A percentile compares a stretch with the other conserved stretches of the same genome.
phyloP scores from a whole-genome alignment of 371 early-diverging fungal genomes.

The Nematocida homosporus region DNA sequence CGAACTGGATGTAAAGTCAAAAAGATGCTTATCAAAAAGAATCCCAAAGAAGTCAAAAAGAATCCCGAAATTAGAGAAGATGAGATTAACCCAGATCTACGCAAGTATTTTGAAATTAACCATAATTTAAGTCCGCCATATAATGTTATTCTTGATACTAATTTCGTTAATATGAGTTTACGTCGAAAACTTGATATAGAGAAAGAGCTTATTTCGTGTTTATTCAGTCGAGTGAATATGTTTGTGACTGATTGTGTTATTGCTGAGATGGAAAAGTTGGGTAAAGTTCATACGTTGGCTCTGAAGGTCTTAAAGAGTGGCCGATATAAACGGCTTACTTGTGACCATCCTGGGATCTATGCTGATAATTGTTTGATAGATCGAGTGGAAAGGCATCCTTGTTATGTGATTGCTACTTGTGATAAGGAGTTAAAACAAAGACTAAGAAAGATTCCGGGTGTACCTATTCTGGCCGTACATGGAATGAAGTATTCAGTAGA shows the following conservation, averaged over 20 bases:
- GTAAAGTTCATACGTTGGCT: constrained; percentile 88
- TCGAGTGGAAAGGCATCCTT: constrained; percentile 84
- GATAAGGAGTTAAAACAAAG: constrained; percentile 93
- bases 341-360: constrained; percentile 96
- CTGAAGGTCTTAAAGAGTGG: constrained; percentile 67
- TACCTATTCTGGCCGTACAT: constrained; percentile 96
- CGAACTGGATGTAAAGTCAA: constrained; percentile 36
- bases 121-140: constrained; percentile 92
- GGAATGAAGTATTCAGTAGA: constrained; percentile 85
- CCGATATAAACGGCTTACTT: constrained; percentile 78
- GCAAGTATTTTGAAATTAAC: constrained; percentile 78
- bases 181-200: constrained; percentile 94
- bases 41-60: constrained; percentile 22
- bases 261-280: constrained; percentile 97
- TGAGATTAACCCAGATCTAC: constrained; percentile 52
- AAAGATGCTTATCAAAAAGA: constrained; percentile 22
- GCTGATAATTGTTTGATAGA: constrained; percentile 98
- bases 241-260: constrained; percentile 98
- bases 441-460: constrained; percentile 90
- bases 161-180: constrained; percentile 98
- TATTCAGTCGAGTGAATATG: constrained; percentile 76
- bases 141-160: constrained; percentile 93
- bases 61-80: constrained; percentile 39
- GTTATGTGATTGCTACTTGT: constrained; percentile 98
- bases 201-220: constrained; percentile 91